Evolutionary conservation across 495 filamentous ascomycete genomes (phyloP), one percentile per base, ranked within the genome.

Genomic region (Friedmanniomyces endolithicus): DNA sequence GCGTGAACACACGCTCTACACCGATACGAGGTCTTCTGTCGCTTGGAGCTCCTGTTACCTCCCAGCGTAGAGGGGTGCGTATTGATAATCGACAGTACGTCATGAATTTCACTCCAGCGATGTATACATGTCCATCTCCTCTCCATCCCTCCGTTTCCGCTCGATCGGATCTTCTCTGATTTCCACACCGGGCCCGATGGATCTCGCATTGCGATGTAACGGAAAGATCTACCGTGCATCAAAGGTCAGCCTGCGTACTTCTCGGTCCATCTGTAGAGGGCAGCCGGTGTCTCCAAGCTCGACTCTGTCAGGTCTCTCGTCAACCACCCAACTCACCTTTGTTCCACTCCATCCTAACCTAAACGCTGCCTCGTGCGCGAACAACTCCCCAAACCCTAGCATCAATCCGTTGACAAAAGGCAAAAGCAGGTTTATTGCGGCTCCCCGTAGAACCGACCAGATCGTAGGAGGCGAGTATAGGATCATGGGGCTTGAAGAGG

Each of bases 361-460:
- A 65, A 90, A 98, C 12, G 92, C 92, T 11, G 86, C 80, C 71
- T 99, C 92, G 66, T 99, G 90, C 51, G 92, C 92, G 66, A 97
- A 84, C 35, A 99, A 72, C 71, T 99, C 92, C 22, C 92, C 92
- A 64, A 99, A 95, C 6, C 92, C 92, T 52, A 99, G 72, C 92
- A 99, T 99, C 71, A 99, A 76, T 20, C 92, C 92, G 70, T 99
- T 99, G 62, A 99, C 80, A 58, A 99, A 99, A 0, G 92, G 92
- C 2, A 99, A 73, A 0, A 99, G 56, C 8, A 99, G 73, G 67
- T 99, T 99, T 70, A 99, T 97, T 4, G 88, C 88, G 7, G 88
- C 88, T 8, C 92, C 88, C 33, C 90, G 82, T 48, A 96, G 49
- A 37, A 99, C 65, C 27, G 85, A 78, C 85, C 86, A 90, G 31